Conservation (phyloP, 2,329 filamentous ascomycete genomes). For the Fusarium acutatum region DNA sequence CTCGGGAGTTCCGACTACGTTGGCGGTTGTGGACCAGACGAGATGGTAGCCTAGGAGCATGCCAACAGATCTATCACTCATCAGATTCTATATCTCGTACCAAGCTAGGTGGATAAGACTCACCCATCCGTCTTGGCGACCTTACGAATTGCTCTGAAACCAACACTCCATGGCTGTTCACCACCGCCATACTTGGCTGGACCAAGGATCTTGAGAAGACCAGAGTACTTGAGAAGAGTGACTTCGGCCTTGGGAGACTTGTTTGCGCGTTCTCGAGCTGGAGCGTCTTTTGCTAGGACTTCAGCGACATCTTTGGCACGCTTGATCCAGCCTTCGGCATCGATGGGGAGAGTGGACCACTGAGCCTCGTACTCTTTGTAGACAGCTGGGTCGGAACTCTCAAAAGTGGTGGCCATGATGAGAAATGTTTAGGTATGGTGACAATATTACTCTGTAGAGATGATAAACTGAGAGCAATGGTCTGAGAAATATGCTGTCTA, state of each 20-base stretch:
- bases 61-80: constrained; percentile 59
- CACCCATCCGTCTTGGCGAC: constrained; percentile 71
- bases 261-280: constrained; percentile 49
- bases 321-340: constrained; percentile 49
- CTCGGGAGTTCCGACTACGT: constrained; percentile 44
- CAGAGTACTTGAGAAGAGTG: constrained; percentile 52
- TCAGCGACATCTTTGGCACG: constrained; percentile 27
- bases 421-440: neutral
- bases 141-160: constrained; percentile 67
- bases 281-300: constrained; percentile 2
- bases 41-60: constrained; percentile 56
- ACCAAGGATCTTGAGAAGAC: constrained; percentile 51
- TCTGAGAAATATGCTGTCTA: neutral
- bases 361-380: constrained; percentile 49
- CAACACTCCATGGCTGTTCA: constrained; percentile 57
- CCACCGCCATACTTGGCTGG: constrained; percentile 54
- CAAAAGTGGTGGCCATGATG: constrained; percentile 3
- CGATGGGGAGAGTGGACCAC: constrained; percentile 46
- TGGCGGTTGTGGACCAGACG: constrained; percentile 10
- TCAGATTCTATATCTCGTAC: neutral
- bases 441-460: neutral
- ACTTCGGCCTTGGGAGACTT: constrained; percentile 53
- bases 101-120: neutral
- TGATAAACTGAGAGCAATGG: accelerated
- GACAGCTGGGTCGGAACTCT: constrained; percentile 48